phyloP scores from a whole-genome alignment of 306 rosid genomes.

The Urtica urens region DNA sequence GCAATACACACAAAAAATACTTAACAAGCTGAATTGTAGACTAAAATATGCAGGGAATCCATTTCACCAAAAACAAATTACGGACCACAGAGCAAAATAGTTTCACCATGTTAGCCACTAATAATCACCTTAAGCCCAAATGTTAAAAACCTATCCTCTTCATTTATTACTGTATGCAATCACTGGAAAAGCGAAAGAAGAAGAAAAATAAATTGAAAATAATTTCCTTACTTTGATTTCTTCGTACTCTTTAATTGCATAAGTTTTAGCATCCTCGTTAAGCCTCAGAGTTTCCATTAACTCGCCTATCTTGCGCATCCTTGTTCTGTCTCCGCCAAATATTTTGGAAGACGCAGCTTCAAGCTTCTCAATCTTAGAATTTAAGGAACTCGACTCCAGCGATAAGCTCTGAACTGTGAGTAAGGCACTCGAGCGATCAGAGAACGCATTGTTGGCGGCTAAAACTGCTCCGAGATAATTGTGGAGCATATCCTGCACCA shows the following conservation, averaged over 20 bases:
- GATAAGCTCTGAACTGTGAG: constrained; percentile 76
- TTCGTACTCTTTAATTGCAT: constrained; percentile 74
- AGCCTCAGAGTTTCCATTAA: constrained; percentile 56
- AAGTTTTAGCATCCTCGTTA: constrained; percentile 72
- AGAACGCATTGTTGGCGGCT: constrained; percentile 69
- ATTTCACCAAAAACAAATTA: too few species aligned
- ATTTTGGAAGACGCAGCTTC: constrained; percentile 79
- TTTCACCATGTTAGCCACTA: too few species aligned
- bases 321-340: constrained; percentile 81
- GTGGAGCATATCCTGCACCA: constrained; percentile 70
- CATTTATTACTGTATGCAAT: too few species aligned
- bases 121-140: too few species aligned
- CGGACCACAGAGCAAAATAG: too few species aligned
- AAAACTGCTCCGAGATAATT: constrained; percentile 77
- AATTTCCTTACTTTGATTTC: constrained; percentile 56
- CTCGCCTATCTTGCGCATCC: constrained; percentile 65
- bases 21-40: too few species aligned
- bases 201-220: too few species aligned
- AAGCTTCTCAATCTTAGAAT: constrained; percentile 71
- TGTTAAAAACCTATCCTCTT: too few species aligned
- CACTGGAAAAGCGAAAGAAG: too few species aligned
- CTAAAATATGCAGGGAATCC: too few species aligned
- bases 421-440: constrained; percentile 71
- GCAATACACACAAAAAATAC: too few species aligned
- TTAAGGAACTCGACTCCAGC: constrained; percentile 58